Evolutionary conservation across 805 yeast species (phyloP), one percentile per base, ranked within the genome.

Genomic region (Lipomyces kockii): DNA sequence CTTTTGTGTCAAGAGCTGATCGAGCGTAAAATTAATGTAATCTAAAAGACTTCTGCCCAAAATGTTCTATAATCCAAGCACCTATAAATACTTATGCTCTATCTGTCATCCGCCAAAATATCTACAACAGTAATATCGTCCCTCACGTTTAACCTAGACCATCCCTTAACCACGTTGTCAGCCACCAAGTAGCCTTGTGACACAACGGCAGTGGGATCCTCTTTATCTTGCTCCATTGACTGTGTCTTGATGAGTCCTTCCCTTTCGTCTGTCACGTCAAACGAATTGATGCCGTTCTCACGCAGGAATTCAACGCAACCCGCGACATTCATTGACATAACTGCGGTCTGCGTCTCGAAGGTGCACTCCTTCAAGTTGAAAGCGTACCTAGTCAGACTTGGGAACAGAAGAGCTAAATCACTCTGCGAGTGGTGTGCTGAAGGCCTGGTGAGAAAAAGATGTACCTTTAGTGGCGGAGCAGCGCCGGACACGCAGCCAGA

Each of bases 401-500:
- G 74, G 64, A 71, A 72, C 25, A 72, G 62, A 17, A 69, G 62
- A n/a, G 68, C 69, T 37, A 72, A 64, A 57, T 72, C 74, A 35
- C 74, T 71, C 39, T 71, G 73, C 7, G 73, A 71, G 51, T 69
- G 74, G 51, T 72, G 74, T 34, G 67, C 71, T 1, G 74, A 68
- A 17, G 68, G 70, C 25, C 55, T 60, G 17, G 70, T 59, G 1
- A 68, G 59, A 34, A 68, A 71, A 25, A 71, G 55, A 34, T 58
- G 64, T 14, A 46, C 43, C 54, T 61, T 25, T 9, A 17, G 53
- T 20, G 64, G 67, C 3, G 63, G 64, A 17, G 61, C 25, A 43
- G 49, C 20, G 20, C 62, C 51, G 11, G 46, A 17, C 22, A 57
- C 63, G 27, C 65, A 60, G 32, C 52, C 53, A 3, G 71, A 64